A percentile compares a stretch with the other conserved stretches of the same genome.
phyloP scores from a whole-genome alignment of 202 grass and related monocot species.

The Carex sylvatica region DNA sequence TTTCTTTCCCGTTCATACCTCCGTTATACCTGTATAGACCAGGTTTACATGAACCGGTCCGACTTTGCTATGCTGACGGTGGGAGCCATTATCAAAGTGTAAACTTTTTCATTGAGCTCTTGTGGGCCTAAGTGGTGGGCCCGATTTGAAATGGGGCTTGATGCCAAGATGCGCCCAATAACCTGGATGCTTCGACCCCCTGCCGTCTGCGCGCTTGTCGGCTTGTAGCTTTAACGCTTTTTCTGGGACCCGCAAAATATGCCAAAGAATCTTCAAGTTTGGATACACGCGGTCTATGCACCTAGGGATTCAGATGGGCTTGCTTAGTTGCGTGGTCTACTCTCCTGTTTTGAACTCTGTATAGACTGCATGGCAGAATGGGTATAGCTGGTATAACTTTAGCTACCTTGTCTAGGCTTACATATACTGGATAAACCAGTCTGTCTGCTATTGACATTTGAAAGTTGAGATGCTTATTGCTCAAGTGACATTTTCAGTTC shows the following conservation, averaged over 20 bases:
- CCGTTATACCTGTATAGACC: not conserved
- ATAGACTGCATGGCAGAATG: not conserved
- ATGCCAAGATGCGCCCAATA: slow-evolving; percentile 12
- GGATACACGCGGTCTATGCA: not conserved
- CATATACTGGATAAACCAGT: not conserved
- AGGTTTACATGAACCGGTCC: not conserved
- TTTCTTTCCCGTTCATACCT: not conserved
- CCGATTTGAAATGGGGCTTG: not conserved
- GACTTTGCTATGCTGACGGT: not conserved
- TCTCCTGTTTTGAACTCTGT: not conserved
- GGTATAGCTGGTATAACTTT: not conserved
- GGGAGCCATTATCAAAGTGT: not conserved
- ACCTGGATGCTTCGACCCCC: slow-evolving; percentile 30
- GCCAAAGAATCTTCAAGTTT: not conserved
- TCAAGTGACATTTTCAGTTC: not conserved
- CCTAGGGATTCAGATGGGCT: too few relatives aligned
- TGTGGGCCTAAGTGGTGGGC: not conserved
- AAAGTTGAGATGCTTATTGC: not conserved
- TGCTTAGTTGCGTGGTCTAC: not conserved
- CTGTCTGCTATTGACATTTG: not conserved
- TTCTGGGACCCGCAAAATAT: not conserved
- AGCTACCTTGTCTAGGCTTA: not conserved
- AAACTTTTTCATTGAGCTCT: not conserved
- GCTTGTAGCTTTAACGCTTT: slow-evolving; percentile 11
- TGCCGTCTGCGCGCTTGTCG: slow-evolving; percentile 20